Conservation (phyloP, 805 yeast species). For the Saturnispora ahearnii region DNA sequence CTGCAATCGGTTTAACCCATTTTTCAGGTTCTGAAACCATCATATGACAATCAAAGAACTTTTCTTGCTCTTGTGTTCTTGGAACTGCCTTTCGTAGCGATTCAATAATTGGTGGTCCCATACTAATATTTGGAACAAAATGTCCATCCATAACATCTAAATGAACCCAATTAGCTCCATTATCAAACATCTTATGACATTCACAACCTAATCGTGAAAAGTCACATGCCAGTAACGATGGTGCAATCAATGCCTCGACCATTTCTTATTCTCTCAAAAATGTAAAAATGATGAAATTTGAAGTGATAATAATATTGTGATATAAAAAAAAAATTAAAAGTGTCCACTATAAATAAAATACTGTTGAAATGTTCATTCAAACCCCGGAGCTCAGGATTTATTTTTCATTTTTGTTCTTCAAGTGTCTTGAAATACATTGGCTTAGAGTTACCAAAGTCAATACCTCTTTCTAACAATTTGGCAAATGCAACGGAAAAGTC, state of each 20-base stretch:
- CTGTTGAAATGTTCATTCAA: background rate
- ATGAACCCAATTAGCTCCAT: conserved; percentile 95
- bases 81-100: conserved; percentile 75
- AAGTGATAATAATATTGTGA: background rate
- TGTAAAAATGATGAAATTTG: too few relatives aligned
- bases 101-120: conserved; percentile 85
- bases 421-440: conserved; percentile 52
- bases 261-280: conserved; percentile 25
- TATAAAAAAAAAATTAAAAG: too few relatives aligned
- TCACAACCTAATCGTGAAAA: conserved; percentile 85
- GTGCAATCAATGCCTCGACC: conserved; percentile 85
- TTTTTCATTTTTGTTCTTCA: conserved; percentile 49
- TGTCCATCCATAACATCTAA: conserved; percentile 98
- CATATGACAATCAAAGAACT: conserved; percentile 91
- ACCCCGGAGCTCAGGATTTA: background rate
- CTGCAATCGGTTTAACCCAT: conserved; percentile 89
- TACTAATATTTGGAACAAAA: conserved; percentile 91
- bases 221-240: conserved; percentile 88
- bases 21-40: conserved; percentile 90
- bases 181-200: conserved; percentile 68
- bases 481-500: conserved; percentile 41
- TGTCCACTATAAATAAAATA: background rate
- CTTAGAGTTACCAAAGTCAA: conserved; percentile 38
- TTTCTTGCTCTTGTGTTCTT: conserved; percentile 21
- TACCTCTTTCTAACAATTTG: conserved; percentile 62